Evolutionary conservation across 805 yeast genomes (phyloP), one percentile per base, ranked within the genome.

Genomic region (Metschnikowia santaceciliae): DNA sequence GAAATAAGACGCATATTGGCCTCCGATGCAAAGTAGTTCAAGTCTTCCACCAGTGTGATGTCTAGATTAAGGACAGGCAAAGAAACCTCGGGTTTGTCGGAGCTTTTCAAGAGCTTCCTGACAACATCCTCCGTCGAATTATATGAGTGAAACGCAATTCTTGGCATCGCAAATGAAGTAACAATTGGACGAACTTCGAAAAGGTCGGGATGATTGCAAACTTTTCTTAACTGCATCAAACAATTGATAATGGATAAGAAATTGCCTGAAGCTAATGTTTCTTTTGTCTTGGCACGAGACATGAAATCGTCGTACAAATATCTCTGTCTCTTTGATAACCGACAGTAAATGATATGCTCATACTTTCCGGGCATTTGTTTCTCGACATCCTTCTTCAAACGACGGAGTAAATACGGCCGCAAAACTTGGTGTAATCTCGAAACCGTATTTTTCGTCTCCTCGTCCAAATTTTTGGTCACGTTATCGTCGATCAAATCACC

Each of bases 281-380:
- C 97, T 61, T 82, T 86, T 0, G 99, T 94, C 62, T 92, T 92
- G 6, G 99, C 96, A 56, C 99, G 77, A 1, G 97, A 87, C 96
- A 94, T 89, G 63, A 94, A 94, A 67, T 94, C 99, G 66, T 94
- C 99, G 61, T 94, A 94, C 49, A 94, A 69, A 61, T 81, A 88
- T 53, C 98, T 72, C 65, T 94, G 99, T 56, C 99, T 80, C 61
- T 94, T 90, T 1, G 97, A 90, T 42, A 94, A 71, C 26, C 96
- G 80, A 71, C 99, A 95, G 64, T 88, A 89, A 5, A 94, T 84
- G 52, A 94, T 84, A 66, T 94, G 99, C 66, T 94, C 99, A 66
- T 90, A 88, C 63, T 94, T 94, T 0, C 88, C 97, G 1, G 99
- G 99, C 99, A 94, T 94, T 68, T 94, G 99, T 63, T 92, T 90